phyloP scores from a whole-genome alignment of 164 flowering plant species.

The Aristolochia fimbriata region DNA sequence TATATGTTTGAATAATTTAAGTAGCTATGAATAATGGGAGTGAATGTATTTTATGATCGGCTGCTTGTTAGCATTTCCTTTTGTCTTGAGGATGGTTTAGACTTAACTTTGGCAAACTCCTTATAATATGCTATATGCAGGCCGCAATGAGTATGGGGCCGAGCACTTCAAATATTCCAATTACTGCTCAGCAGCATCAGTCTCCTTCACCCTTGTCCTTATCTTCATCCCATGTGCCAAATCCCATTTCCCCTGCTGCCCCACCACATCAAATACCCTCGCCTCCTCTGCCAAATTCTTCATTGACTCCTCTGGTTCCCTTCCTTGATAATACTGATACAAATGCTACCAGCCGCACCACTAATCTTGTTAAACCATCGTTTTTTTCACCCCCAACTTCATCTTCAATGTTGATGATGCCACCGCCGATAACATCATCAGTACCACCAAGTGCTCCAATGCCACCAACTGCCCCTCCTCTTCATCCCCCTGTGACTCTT shows the following conservation, averaged over 20 bases:
- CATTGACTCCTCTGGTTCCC: constrained; percentile 38
- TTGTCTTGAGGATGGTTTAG: too few relatives aligned
- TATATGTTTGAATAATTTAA: too few relatives aligned
- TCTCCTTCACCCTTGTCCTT: constrained; percentile 12
- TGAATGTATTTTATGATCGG: too few relatives aligned
- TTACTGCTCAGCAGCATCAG: constrained; percentile 11
- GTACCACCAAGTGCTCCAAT: constrained; percentile 56
- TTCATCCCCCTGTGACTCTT: constrained; percentile 39
- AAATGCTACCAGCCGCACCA: constrained; percentile 19
- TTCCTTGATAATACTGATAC: constrained; percentile 37
- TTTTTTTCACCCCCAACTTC: constrained; percentile 40
- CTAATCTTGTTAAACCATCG: constrained; percentile 36
- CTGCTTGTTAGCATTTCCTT: too few relatives aligned
- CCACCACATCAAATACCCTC: constrained; percentile 38
- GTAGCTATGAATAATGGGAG: too few relatives aligned
- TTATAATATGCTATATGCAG: constrained; percentile 10
- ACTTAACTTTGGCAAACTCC: background rate
- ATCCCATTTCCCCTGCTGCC: constrained; percentile 18
- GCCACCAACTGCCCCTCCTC: constrained; percentile 35
- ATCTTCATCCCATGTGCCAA: constrained; percentile 24
- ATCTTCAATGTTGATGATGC: constrained; percentile 27
- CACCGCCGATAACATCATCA: constrained; percentile 40
- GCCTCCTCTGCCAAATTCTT: constrained; percentile 26
- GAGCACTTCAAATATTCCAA: constrained; percentile 16
- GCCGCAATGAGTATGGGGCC: constrained; percentile 19